Evolutionary conservation across 768 basidiomycete species (phyloP).

Genomic region (Dioszegia aurantiaca): DNA sequence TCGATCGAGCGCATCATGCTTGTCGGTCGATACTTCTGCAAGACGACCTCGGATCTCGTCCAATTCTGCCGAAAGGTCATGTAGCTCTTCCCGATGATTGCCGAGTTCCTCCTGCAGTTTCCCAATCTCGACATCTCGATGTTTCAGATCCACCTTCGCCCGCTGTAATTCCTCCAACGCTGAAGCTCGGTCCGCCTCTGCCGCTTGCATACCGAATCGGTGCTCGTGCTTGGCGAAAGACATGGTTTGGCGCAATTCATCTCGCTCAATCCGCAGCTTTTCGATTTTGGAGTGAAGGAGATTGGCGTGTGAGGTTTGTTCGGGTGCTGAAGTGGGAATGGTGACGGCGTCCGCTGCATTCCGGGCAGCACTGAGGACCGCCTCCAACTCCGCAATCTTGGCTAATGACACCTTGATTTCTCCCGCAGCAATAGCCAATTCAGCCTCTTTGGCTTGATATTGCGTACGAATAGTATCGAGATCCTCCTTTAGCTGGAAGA

Average conservation of each 20-base stretch:
- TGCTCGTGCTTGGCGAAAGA: constrained; percentile 46
- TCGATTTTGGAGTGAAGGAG: constrained; percentile 36
- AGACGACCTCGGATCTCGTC: constrained; percentile 6
- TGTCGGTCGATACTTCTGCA: constrained; percentile 19
- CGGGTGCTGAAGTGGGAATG: constrained; percentile 6
- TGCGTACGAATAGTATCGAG: background rate
- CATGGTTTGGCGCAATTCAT: constrained; percentile 44
- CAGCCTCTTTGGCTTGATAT: background rate
- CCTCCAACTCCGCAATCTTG: constrained; percentile 17
- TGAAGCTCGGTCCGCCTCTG: constrained; percentile 29
- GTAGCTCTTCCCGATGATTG: constrained; percentile 4
- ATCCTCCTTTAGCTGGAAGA: constrained; percentile 28
- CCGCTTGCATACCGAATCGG: constrained; percentile 39
- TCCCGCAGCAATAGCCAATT: constrained; percentile 11
- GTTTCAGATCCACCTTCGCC: constrained; percentile 22
- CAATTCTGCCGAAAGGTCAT: constrained; percentile 6
- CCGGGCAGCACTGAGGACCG: background rate
- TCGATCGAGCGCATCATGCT: constrained; percentile 18
- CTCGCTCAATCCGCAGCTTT: constrained; percentile 48
- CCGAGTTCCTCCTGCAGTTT: constrained; percentile 11
- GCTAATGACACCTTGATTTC: background rate
- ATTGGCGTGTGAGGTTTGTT: constrained; percentile 6
- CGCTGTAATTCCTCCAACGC: constrained; percentile 27
- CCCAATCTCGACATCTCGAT: background rate
- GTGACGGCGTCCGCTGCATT: constrained; percentile 1